phyloP scores from a whole-genome alignment of 257 asterid genomes.

The Ligustrum vulgare region DNA sequence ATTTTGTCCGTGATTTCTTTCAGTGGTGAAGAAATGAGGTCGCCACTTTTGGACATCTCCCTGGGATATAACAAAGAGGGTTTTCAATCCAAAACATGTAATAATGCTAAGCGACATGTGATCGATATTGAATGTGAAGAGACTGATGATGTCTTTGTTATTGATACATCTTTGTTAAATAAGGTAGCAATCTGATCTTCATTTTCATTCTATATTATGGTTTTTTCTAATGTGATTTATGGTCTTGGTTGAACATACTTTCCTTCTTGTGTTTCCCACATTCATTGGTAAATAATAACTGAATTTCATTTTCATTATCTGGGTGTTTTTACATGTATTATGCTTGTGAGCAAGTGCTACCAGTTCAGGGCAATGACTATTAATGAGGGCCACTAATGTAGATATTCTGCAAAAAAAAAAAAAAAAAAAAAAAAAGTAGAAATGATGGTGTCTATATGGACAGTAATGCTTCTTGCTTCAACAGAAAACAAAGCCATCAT shows the following conservation, averaged over 20 bases:
- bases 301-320: too few species aligned
- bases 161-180: slow-evolving; percentile 5
- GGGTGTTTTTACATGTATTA: background rate
- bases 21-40: slow-evolving; percentile 80
- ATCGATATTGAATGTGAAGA: slow-evolving; percentile 47
- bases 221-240: background rate
- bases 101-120: slow-evolving; percentile 34
- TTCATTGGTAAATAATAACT: too few species aligned
- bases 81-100: slow-evolving; percentile 27
- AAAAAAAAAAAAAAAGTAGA: background rate
- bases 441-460: background rate
- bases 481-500: slow-evolving; percentile 9
- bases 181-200: slow-evolving; percentile 22
- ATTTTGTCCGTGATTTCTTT: slow-evolving; percentile 23
- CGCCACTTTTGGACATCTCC: slow-evolving; percentile 38
- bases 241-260: background rate
- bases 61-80: slow-evolving; percentile 27
- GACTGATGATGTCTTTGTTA: slow-evolving; percentile 13
- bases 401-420: background rate
- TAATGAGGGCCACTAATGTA: background rate
- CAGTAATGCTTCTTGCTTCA: background rate
- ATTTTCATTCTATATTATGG: background rate
- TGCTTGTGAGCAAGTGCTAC: background rate
- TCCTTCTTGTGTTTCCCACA: background rate
- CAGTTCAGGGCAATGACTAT: slow-evolving; percentile 4